These are phyloP conservation scores for Pleurotus platypus DNA, from an alignment of 768 basidiomycete species.

Conservation along the genomic window DNA sequence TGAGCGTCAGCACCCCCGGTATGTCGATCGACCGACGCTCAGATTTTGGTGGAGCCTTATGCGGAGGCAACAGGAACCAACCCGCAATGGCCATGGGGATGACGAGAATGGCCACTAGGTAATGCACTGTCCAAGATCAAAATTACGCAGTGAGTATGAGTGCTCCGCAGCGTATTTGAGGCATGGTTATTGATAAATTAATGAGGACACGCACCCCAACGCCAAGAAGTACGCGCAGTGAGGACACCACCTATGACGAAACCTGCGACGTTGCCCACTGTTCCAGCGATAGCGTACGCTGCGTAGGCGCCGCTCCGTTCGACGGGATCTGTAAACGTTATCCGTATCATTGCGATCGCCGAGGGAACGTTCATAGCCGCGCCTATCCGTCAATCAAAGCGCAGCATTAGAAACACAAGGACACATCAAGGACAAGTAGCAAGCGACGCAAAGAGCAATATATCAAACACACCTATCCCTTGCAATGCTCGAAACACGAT, in stretches of 20 bases:
- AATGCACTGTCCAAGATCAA: conserved; percentile 28
- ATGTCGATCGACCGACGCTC: conserved; percentile 12
- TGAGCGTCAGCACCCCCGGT: conserved; percentile 13
- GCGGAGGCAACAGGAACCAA: conserved; percentile 12
- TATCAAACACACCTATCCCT: conserved; percentile 6
- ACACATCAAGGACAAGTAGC: too few species aligned
- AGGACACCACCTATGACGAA: conserved; percentile 39
- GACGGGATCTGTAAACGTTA: conserved; percentile 36
- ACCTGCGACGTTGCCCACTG: conserved; percentile 38
- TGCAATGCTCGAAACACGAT: conserved; percentile 13
- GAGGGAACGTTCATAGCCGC: conserved; percentile 45
- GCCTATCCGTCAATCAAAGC: conserved; percentile 15
- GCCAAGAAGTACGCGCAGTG: conserved; percentile 32
- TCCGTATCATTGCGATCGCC: conserved; percentile 36
- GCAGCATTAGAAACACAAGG: background rate
- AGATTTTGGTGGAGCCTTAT: background rate
- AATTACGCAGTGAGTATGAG: too few species aligned
- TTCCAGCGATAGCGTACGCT: conserved; percentile 41
- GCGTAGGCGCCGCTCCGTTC: conserved; percentile 42
- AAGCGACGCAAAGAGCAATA: background rate
- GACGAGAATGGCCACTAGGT: conserved; percentile 35
- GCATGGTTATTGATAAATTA: background rate
- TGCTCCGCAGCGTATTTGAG: too few species aligned
- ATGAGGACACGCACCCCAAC: conserved; percentile 25
- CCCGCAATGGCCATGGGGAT: conserved; percentile 9